These are phyloP conservation scores for Iodosphaeria phyllophila DNA, from an alignment of 2,329 filamentous ascomycete genomes.

Conservation along the genomic window DNA sequence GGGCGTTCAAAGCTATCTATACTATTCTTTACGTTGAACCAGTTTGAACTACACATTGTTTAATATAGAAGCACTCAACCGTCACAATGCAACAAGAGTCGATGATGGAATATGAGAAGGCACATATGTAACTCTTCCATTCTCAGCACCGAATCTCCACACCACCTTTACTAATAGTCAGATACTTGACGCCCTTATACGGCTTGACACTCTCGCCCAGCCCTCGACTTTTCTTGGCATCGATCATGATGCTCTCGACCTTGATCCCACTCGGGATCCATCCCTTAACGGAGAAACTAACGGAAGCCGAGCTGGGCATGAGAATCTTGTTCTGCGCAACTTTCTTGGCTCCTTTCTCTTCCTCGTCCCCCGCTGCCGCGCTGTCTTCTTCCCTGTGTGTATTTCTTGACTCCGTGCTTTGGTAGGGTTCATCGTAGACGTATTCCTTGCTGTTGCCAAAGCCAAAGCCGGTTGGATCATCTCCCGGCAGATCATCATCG, in stretches of 20 bases:
- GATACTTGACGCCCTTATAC: slow-evolving; percentile 95
- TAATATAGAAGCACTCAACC: too few relatives aligned
- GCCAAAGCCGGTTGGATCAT: slow-evolving; percentile 31
- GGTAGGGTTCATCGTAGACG: slow-evolving; percentile 36
- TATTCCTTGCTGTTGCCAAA: slow-evolving; percentile 32
- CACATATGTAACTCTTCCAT: too few relatives aligned
- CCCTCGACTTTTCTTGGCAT: slow-evolving; percentile 67
- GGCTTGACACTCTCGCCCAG: slow-evolving; percentile 78
- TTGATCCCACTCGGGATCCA: slow-evolving; percentile 51
- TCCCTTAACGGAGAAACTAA: slow-evolving; percentile 53
- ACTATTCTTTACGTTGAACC: too few relatives aligned
- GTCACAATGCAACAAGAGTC: slow-evolving; percentile 5
- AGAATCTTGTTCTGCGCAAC: slow-evolving; percentile 52
- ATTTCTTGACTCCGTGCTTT: too few relatives aligned
- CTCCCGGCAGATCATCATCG: slow-evolving; percentile 24
- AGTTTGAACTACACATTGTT: too few relatives aligned
- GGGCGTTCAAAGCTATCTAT: too few relatives aligned
- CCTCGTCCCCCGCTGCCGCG: slow-evolving; percentile 15
- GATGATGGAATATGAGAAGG: too few relatives aligned
- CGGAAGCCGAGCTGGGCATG: slow-evolving; percentile 62
- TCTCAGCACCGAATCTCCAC: slow-evolving; percentile 47
- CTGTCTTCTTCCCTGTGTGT: too few relatives aligned
- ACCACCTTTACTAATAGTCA: slow-evolving; percentile 54
- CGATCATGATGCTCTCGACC: slow-evolving; percentile 47
- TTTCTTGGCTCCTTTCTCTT: slow-evolving; percentile 33